phyloP scores from a whole-genome alignment of 805 yeast species.

The Monosporozyma aquatica region DNA sequence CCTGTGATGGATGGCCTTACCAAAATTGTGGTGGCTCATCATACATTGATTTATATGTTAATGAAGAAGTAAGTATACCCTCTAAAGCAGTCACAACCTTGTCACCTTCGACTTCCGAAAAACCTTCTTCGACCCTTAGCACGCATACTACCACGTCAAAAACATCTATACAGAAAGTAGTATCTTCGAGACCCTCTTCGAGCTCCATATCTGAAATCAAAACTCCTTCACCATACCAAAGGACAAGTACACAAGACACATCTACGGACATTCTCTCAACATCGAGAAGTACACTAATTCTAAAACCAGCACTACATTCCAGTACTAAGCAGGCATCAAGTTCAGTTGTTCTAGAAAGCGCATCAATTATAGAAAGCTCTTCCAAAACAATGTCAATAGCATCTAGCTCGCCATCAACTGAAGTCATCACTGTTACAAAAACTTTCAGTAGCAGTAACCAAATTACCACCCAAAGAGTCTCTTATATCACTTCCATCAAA shows the following conservation, averaged over 20 bases:
- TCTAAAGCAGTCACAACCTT: background rate
- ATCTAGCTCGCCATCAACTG: slow-evolving; percentile 6
- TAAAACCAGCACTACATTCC: slow-evolving; percentile 3
- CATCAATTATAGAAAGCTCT: no score
- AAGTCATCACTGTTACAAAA: slow-evolving; percentile 9
- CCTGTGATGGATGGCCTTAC: slow-evolving; percentile 54
- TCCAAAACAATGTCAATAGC: slow-evolving; percentile 4
- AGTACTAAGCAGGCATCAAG: no score
- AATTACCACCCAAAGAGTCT: slow-evolving; percentile 9
- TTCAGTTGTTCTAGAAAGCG: no score
- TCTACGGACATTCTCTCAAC: no score
- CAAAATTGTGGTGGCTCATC: slow-evolving; percentile 58
- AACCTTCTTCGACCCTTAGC: background rate
- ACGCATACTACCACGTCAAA: slow-evolving; percentile 16
- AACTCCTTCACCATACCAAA: no score
- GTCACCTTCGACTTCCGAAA: slow-evolving; percentile 1
- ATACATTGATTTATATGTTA: slow-evolving; percentile 39
- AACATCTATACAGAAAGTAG: slow-evolving; percentile 1
- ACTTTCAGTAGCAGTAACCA: slow-evolving; percentile 9
- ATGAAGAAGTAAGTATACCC: slow-evolving; percentile 10
- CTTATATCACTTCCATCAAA: slow-evolving; percentile 12
- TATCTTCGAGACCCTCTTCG: background rate
- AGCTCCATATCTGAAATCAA: background rate
- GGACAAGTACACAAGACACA: slow-evolving; percentile 1
- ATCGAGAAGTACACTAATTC: slow-evolving; percentile 6